A percentile compares a stretch with the other conserved stretches of the same genome.
Conservation (phyloP, 1,139 yeast genomes). For the Candida albicans region DNA sequence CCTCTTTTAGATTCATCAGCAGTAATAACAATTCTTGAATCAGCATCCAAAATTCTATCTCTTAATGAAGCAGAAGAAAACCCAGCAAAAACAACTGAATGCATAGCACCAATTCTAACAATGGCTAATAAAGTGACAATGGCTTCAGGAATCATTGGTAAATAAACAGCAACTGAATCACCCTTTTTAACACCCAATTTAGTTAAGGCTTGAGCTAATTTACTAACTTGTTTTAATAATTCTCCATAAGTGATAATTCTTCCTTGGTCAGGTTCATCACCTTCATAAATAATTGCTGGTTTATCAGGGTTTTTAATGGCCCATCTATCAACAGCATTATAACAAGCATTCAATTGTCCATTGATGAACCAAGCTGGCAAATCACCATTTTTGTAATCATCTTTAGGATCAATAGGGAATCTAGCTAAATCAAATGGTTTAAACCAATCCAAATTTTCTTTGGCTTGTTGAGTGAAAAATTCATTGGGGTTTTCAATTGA, state of each 20-base stretch:
- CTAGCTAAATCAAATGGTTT: slow-evolving; percentile 60
- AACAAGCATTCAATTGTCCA: slow-evolving; percentile 75
- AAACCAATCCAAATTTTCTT: slow-evolving; percentile 59
- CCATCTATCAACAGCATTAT: slow-evolving; percentile 80
- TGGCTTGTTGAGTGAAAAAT: slow-evolving; percentile 67
- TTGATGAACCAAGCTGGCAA: slow-evolving; percentile 77
- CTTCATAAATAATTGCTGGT: slow-evolving; percentile 78
- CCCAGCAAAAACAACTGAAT: slow-evolving; percentile 84
- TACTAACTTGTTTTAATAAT: slow-evolving; percentile 65
- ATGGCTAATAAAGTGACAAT: slow-evolving; percentile 71
- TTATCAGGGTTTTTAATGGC: slow-evolving; percentile 69
- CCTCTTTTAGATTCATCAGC: slow-evolving; percentile 83
- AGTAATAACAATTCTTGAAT: slow-evolving; percentile 70
- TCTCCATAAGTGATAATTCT: slow-evolving; percentile 67
- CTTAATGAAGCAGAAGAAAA: slow-evolving; percentile 72
- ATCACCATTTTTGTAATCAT: slow-evolving; percentile 63
- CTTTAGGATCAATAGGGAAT: slow-evolving; percentile 48
- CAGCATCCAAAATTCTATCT: slow-evolving; percentile 78
- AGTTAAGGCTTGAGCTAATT: slow-evolving; percentile 67
- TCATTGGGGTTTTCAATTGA: slow-evolving; percentile 65
- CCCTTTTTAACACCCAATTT: slow-evolving; percentile 74
- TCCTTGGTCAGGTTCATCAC: slow-evolving; percentile 72
- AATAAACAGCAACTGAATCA: slow-evolving; percentile 81
- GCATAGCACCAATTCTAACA: slow-evolving; percentile 76
- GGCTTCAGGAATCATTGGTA: slow-evolving; percentile 88